A percentile compares a stretch with the other conserved stretches of the same genome.
Evolutionary conservation across 805 yeast genomes (phyloP).

Genomic region (Maudiozyma turicensis): DNA sequence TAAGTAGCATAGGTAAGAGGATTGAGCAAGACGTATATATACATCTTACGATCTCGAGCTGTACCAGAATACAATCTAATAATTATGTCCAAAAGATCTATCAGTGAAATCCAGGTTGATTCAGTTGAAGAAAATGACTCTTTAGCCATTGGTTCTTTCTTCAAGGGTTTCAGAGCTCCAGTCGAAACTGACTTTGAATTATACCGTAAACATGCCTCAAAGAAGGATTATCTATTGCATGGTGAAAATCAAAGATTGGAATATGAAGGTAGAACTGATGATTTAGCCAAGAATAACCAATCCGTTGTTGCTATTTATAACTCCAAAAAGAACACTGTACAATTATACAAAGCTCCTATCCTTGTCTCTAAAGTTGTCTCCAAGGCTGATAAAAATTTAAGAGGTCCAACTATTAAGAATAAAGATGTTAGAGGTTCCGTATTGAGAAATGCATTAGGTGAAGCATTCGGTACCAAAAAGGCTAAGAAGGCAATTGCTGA

Average conservation of each 20-base stretch:
- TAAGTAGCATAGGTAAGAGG: neutral
- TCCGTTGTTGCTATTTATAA: constrained; percentile 77
- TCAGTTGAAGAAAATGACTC: constrained; percentile 38
- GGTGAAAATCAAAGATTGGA: constrained; percentile 70
- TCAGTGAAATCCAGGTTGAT: constrained; percentile 19
- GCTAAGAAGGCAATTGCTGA: constrained; percentile 86
- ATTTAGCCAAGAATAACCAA: constrained; percentile 31
- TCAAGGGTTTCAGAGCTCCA: constrained; percentile 66
- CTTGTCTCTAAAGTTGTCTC: constrained; percentile 56
- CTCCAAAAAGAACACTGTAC: constrained; percentile 50
- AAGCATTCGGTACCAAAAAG: constrained; percentile 93
- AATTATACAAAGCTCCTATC: constrained; percentile 55
- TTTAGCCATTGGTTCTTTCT: constrained; percentile 58
- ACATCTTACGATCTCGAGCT: neutral
- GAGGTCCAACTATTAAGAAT: constrained; percentile 56
- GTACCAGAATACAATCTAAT: no score
- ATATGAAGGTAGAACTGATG: constrained; percentile 50
- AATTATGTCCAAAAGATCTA: constrained; percentile 7
- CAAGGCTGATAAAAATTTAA: constrained; percentile 43
- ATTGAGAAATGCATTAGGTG: constrained; percentile 81
- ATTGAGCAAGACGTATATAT: neutral
- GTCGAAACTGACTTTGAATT: constrained; percentile 50
- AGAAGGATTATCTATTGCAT: constrained; percentile 46
- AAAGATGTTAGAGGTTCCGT: constrained; percentile 38
- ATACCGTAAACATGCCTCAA: constrained; percentile 35